Evolutionary conservation across 2,329 filamentous ascomycete genomes (phyloP).

Genomic region (Cladophialophora bantiana): DNA sequence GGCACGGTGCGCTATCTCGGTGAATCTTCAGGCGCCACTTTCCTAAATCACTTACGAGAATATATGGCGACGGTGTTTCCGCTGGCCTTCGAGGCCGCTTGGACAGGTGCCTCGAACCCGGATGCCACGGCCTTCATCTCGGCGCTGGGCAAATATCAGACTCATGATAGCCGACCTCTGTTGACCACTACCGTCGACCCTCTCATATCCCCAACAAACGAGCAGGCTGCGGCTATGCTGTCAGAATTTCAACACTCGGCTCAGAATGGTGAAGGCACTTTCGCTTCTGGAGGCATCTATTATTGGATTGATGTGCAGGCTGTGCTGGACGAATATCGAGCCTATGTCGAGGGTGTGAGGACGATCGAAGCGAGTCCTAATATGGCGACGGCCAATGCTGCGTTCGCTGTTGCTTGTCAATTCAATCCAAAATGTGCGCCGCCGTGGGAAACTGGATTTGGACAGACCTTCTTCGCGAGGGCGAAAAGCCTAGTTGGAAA

Average conservation of each 20-base stretch:
- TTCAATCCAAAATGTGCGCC: constrained; percentile 43
- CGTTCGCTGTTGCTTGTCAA: constrained; percentile 53
- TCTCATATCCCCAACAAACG: constrained; percentile 48
- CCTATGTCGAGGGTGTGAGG: constrained; percentile 23
- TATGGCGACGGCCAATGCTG: constrained; percentile 56
- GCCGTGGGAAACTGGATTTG: constrained; percentile 46
- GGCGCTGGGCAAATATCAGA: constrained; percentile 57
- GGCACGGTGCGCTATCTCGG: constrained; percentile 58
- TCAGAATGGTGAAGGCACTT: constrained; percentile 55
- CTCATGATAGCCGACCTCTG: constrained; percentile 55
- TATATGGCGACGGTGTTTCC: constrained; percentile 54
- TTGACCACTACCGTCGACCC: constrained; percentile 50
- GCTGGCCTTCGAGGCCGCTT: constrained; percentile 42
- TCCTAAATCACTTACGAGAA: constrained; percentile 59
- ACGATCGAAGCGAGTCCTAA: constrained; percentile 28
- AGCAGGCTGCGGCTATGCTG: constrained; percentile 51
- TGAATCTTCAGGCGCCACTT: constrained; percentile 59
- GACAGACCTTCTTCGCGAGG: constrained; percentile 56
- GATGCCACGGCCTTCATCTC: constrained; percentile 49
- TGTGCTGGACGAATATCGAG: constrained; percentile 45
- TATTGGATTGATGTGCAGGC: constrained; percentile 56
- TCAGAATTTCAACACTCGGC: constrained; percentile 54
- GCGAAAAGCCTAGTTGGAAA: constrained; percentile 57
- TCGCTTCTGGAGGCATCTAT: constrained; percentile 57
- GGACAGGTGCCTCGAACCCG: constrained; percentile 25